These are phyloP conservation scores for Gossypium rotundifolium DNA, from an alignment of 345 rosid genomes.

Conservation along the genomic window DNA sequence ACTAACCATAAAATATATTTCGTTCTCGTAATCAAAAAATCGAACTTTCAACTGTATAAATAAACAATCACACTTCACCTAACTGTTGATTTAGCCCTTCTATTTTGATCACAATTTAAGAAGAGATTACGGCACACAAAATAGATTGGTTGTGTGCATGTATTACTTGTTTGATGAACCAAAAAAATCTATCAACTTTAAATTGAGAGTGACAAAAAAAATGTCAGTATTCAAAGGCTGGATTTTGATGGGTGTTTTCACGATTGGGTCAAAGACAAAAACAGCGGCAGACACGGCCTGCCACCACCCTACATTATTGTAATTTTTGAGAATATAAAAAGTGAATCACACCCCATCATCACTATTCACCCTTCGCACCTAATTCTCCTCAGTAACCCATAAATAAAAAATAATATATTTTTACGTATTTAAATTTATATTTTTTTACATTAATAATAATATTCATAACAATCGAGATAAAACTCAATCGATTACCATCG, in stretches of 20 bases:
- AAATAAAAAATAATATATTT: accelerated
- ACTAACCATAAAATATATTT: no score
- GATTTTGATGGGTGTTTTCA: not conserved
- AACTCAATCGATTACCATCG: accelerated
- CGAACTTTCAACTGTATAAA: no score
- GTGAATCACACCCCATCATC: not conserved
- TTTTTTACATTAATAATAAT: accelerated
- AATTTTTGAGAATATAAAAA: not conserved
- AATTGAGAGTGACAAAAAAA: not conserved
- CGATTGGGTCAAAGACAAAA: not conserved
- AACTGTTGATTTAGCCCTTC: no score
- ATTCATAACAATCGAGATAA: accelerated
- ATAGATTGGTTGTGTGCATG: not conserved
- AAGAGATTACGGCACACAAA: no score
- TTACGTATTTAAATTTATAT: accelerated
- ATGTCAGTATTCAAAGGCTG: not conserved
- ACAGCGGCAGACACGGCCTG: not conserved
- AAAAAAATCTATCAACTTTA: not conserved
- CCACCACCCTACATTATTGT: not conserved
- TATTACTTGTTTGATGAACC: not conserved
- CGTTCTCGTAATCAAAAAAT: no score
- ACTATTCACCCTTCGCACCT: no score
- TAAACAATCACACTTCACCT: no score
- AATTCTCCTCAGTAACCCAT: accelerated
- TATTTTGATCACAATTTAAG: no score